phyloP scores from a whole-genome alignment of 2,329 filamentous ascomycete genomes.

The Aspergillus nomiae region DNA sequence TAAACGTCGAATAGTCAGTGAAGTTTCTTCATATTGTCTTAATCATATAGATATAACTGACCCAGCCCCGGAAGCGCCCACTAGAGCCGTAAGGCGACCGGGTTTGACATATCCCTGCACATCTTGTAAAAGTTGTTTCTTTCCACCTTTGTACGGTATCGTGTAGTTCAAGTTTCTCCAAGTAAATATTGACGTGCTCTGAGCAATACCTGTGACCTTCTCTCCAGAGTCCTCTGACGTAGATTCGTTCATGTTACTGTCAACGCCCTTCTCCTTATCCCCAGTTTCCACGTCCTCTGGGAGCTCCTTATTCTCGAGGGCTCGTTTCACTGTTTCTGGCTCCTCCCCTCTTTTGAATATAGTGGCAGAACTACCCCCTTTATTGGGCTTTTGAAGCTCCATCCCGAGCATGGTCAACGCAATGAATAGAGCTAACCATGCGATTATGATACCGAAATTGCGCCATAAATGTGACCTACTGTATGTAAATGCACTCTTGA shows the following conservation, averaged over 20 bases:
- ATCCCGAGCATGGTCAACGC: conserved; percentile 74
- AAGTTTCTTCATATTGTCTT: too few relatives aligned
- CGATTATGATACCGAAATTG: conserved; percentile 79
- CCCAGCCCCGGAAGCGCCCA: conserved; percentile 70
- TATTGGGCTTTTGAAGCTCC: conserved; percentile 75
- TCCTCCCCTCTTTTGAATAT: conserved; percentile 71
- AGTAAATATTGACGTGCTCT: conserved; percentile 73
- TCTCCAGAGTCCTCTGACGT: conserved; percentile 21
- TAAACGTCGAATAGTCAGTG: background rate
- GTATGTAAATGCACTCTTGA: conserved; percentile 52
- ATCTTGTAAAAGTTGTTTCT: conserved; percentile 56
- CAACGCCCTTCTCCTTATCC: conserved; percentile 26
- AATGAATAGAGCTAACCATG: conserved; percentile 75
- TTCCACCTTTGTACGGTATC: conserved; percentile 50
- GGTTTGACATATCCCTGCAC: conserved; percentile 74
- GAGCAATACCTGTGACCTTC: conserved; percentile 55
- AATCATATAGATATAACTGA: background rate
- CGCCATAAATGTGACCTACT: conserved; percentile 63
- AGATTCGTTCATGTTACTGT: conserved; percentile 20
- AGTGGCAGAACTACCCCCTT: conserved; percentile 78
- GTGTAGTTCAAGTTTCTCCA: conserved; percentile 83
- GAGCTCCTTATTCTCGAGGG: conserved; percentile 52
- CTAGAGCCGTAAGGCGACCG: conserved; percentile 74
- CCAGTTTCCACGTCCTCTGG: conserved; percentile 56
- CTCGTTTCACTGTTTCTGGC: conserved; percentile 59